Evolutionary conservation across 441 rosid species (phyloP), one percentile per base, ranked within the genome.

Genomic region (Euphorbia schlechtendalii): DNA sequence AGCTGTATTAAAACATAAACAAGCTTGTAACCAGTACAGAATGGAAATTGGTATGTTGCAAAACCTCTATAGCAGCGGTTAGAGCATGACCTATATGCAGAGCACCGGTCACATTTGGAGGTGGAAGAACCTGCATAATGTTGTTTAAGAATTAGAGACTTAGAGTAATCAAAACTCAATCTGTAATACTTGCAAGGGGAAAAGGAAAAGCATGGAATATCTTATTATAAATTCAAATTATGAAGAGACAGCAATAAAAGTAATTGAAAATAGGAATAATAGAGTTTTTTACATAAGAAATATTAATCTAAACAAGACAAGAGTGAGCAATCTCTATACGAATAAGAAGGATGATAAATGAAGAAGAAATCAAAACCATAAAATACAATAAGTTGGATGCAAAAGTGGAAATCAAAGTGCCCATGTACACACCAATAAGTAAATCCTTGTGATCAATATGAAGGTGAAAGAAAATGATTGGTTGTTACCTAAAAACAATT

Each of bases 21-120:
- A 51, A 52, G 54, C 62, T 51, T 5, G 20, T n/a, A 20, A 64
- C 57, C 14, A 27, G 66, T 75, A 63, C 24, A 53, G 46, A 63
- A 28, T 21, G 49, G 14, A 32, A 24, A 52, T 46, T 3, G 61
- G 30, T 24, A 52, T 59, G 66, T 52, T 30, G 57, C 25, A 25
- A n/a, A 90, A n/a, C n/a, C 97, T 93, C 80, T 53, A 94, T 69
- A 40, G 97, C 90, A 69, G 87, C 70, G 27, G 99, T 90, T 38
- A 94, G 90, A 40, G 99, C 99, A 79, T 90, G 99, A 70, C 99
- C 99, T 62, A 90, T 94, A 70, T 94, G 99, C 41, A 94, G 72
- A 52, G 93, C 96, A 54, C 99, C 99, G 25, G 99, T 94, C 73
- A 94, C 99, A 78, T 94, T 94, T 66, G 99, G 99, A 58, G 99